A percentile compares a stretch with the other conserved stretches of the same genome.
phyloP scores from a whole-genome alignment of 1,139 yeast species.

The Chernovozyma sophiae-reginae region DNA sequence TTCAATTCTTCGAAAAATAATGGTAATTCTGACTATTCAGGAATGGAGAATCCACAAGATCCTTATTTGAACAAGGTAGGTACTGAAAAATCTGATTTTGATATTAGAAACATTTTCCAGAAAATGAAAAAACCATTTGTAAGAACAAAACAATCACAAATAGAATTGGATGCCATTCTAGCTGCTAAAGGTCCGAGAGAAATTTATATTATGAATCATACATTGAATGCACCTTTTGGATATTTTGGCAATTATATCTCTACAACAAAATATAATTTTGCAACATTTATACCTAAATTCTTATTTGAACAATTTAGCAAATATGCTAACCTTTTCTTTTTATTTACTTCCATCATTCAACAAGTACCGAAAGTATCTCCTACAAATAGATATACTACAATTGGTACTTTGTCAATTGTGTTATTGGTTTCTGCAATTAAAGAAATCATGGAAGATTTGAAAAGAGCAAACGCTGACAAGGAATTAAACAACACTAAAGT shows the following conservation, averaged over 20 bases:
- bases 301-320: constrained; percentile 95
- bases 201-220: constrained; percentile 61
- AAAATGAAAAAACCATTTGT: constrained; percentile 11
- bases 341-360: constrained; percentile 89
- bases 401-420: constrained; percentile 83
- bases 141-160: constrained; percentile 1
- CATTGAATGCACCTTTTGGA: constrained; percentile 50
- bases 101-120: constrained; percentile 48
- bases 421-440: constrained; percentile 87
- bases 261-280: constrained; percentile 93
- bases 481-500: constrained; percentile 82
- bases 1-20: constrained; percentile 2
- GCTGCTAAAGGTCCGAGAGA: constrained; percentile 51
- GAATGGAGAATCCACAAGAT: constrained; percentile 15
- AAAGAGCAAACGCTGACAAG: constrained; percentile 82
- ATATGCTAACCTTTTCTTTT: constrained; percentile 90
- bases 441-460: constrained; percentile 86
- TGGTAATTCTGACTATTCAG: constrained; percentile 15
- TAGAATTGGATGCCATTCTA: constrained; percentile 4
- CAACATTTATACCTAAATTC: constrained; percentile 92
- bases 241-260: constrained; percentile 85
- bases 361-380: constrained; percentile 98
- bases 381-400: constrained; percentile 92
- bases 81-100: constrained; percentile 37
- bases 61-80: constrained; percentile 8